phyloP scores from a whole-genome alignment of 2,329 filamentous ascomycete genomes.

The Sporothrix protearum region DNA sequence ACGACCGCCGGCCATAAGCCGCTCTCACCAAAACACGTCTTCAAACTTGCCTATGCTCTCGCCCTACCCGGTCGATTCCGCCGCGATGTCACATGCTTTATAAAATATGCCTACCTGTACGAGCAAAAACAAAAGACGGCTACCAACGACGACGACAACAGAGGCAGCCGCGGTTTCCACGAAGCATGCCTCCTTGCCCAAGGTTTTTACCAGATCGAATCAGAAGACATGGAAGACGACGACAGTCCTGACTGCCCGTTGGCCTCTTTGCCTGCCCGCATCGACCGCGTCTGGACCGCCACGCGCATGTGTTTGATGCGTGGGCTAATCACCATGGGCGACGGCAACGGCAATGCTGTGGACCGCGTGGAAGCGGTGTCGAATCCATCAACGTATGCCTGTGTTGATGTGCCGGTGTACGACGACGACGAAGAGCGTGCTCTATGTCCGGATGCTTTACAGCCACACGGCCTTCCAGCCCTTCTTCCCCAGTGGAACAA shows the following conservation, averaged over 20 bases:
- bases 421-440: background rate
- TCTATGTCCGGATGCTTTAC: background rate
- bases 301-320: slow-evolving; percentile 14
- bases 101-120: background rate
- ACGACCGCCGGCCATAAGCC: background rate
- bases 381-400: background rate
- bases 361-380: background rate
- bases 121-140: background rate
- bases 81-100: slow-evolving; percentile 2
- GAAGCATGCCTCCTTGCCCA: background rate
- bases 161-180: background rate
- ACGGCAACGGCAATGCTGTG: slow-evolving; percentile 1
- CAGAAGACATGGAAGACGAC: background rate
- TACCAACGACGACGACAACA: background rate
- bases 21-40: background rate
- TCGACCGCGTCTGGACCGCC: slow-evolving; percentile 20
- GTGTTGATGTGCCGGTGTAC: background rate
- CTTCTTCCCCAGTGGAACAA: background rate
- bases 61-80: slow-evolving; percentile 12
- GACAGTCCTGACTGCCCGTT: no score
- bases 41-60: slow-evolving; percentile 19
- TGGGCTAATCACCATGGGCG: slow-evolving; percentile 13
- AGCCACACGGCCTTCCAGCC: background rate
- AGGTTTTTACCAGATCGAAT: background rate
- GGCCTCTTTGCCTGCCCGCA: background rate